Evolutionary conservation across 352 stramenopile genomes (phyloP), one percentile per base, ranked within the genome.

Genomic region (Phytopythium aichiense): DNA sequence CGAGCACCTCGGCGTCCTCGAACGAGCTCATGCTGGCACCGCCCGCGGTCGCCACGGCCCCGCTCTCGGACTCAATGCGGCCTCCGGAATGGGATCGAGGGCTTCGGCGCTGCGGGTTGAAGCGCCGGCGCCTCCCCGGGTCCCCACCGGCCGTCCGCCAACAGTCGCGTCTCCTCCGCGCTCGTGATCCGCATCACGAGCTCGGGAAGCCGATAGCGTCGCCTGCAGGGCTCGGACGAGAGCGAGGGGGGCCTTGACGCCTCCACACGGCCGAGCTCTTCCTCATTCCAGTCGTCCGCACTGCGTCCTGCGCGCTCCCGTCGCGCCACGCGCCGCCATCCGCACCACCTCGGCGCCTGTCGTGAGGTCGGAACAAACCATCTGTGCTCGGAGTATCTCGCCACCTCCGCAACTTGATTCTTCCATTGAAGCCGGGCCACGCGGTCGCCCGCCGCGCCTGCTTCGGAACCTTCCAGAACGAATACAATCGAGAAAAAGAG

Each of bases 1-100:
- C 80, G 31, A 96, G 76, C 53, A 76, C 73, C 72, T 95, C 87
- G 54, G 90, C 79, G 63, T 95, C 87, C 52, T 95, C 84, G 58
- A 94, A 94, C 66, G 80, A 85, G 63, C 78, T 94, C 81, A 92
- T 92, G 33, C 11, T 35, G 53, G 28, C 28, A 5, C 28, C 28
- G 28, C 28, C 16, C 16, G 28, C 22, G 20, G 7, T 8, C 45
- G 45, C 45, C 42, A 25, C n/a, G 42, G 1, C 13, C 40, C 18
- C 15, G 40, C 18, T 46, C 18, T 22, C 7, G 6, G 12, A 8
- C 9, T 40, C 35, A 40, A 40, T 16, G n/a, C n/a, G n/a, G 9
- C 11, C 22, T 52, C 5, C n/a, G 20, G 45, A 52, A 31, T 52
- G 43, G 2, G 16, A 1, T 1, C 4, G 40, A 20, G 7, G 5